Evolutionary conservation across 2,329 filamentous ascomycete species (phyloP), one percentile per base, ranked within the genome.

Genomic region (Boeremia exigua): DNA sequence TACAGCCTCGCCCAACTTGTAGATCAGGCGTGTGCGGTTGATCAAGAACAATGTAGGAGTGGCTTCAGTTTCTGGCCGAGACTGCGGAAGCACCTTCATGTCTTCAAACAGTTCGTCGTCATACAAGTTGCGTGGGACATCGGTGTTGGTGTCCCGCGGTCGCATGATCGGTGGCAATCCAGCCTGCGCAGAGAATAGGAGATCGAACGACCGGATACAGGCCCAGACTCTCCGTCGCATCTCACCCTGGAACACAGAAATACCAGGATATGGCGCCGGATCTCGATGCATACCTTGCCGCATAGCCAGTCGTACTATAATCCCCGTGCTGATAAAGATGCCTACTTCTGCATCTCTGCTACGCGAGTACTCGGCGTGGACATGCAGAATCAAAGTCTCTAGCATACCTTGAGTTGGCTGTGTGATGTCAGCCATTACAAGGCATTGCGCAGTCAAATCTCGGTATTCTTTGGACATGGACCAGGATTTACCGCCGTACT

Each of bases 41-140:
- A 93, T 91, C 83, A 93, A 87, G 73, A 92, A 94, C 9, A 88
- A 86, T 61, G 92, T 86, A 1, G 89, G 89, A 0, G 91, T 94
- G 2, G 88, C 84, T 69, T 93, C 89, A 0, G 83, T 86, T 29
- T 79, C 80, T 0, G 90, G 87, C 53, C 89, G 80, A 0, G 88
- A 85, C 1, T 85, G 82, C 1, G 91, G 91, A 9, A 94, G 74
- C 7, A 82, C 77, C 61, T 87, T 88, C 59, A 86, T 88, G 19
- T 85, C 83, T 3, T 88, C 87, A 42, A 87, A 83, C 34, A 95
- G 87, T 62, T 94, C 91, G 59, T 93, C 89, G 63, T 95, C 91
- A 69, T 90, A 91, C 14, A 94, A 83, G 67, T 94, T 95, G 53
- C 87, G 85, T 1, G 91, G 91, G 6, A 91, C 77, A 63, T 88